Evolutionary conservation across 2,329 filamentous ascomycete genomes (phyloP).

Genomic region (Xenoacremonium recifei): DNA sequence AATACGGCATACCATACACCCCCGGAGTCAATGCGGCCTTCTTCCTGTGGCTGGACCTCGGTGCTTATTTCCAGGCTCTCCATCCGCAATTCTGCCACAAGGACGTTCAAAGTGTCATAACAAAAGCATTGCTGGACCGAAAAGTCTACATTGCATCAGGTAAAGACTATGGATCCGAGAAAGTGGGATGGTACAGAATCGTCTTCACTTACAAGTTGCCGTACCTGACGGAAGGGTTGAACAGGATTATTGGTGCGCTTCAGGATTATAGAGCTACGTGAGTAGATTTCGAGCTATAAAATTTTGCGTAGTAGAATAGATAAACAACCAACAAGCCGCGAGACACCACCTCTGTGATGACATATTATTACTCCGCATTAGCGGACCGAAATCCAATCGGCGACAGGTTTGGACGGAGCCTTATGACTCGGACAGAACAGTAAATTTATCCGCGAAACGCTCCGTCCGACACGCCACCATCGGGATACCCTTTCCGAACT

Average conservation of each 20-base stretch:
- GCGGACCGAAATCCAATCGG: too few species aligned
- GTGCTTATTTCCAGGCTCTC: conserved; percentile 23
- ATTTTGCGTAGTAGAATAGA: too few species aligned
- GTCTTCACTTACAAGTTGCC: conserved; percentile 34
- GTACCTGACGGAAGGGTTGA: conserved; percentile 29
- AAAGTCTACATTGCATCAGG: conserved; percentile 37
- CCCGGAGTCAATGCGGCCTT: conserved; percentile 51
- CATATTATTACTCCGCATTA: too few species aligned
- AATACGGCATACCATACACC: conserved; percentile 43
- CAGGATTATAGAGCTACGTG: too few species aligned
- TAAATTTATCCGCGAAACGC: too few species aligned
- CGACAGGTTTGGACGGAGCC: too few species aligned
- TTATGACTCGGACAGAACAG: too few species aligned
- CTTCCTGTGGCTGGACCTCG: conserved; percentile 54
- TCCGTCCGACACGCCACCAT: too few species aligned
- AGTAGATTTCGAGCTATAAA: too few species aligned
- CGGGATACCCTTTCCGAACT: too few species aligned
- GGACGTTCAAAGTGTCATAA: conserved; percentile 26
- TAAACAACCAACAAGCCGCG: too few species aligned
- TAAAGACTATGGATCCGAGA: conserved; percentile 35
- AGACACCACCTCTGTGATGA: too few species aligned
- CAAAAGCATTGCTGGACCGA: conserved; percentile 26
- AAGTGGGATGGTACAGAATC: conserved; percentile 38
- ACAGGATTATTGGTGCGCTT: conserved; percentile 4
- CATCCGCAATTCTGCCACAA: conserved; percentile 10